Conservation (phyloP, 495 filamentous ascomycete genomes). For the Trichoderma reesei region DNA sequence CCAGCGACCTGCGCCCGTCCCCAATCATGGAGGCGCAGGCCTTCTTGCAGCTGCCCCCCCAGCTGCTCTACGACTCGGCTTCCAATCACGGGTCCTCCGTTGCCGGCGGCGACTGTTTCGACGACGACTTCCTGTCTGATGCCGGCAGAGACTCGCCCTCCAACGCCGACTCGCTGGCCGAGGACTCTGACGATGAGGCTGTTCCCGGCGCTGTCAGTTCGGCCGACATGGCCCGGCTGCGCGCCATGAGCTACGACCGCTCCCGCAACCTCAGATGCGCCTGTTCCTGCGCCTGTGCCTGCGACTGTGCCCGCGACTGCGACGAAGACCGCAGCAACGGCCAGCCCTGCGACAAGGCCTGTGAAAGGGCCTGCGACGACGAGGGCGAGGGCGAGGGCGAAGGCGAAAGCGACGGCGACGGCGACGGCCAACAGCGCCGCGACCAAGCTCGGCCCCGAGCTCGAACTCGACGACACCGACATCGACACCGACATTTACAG, state of each 20-base stretch:
- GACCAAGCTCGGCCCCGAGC: not conserved
- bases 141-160: not conserved
- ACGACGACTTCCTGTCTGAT: not conserved
- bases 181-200: slow-evolving; percentile 3
- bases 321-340: too few species aligned
- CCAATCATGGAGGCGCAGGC: not conserved
- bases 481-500: too few species aligned
- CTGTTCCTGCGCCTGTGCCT: not conserved
- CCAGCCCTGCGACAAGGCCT: too few species aligned
- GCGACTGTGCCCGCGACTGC: not conserved
- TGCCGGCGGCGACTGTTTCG: slow-evolving; percentile 7
- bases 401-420: not conserved
- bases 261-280: not conserved
- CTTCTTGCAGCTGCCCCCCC: slow-evolving; percentile 4
- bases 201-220: not conserved
- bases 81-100: slow-evolving; percentile 6
- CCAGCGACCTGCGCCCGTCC: not conserved
- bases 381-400: too few species aligned
- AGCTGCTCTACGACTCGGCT: not conserved
- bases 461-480: too few species aligned
- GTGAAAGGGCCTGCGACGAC: too few species aligned
- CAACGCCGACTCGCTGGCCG: not conserved
- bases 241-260: not conserved
- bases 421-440: not conserved
- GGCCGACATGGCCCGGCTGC: not conserved